phyloP scores from a whole-genome alignment of 1,139 yeast genomes.

The Debaryomyces sp. region DNA sequence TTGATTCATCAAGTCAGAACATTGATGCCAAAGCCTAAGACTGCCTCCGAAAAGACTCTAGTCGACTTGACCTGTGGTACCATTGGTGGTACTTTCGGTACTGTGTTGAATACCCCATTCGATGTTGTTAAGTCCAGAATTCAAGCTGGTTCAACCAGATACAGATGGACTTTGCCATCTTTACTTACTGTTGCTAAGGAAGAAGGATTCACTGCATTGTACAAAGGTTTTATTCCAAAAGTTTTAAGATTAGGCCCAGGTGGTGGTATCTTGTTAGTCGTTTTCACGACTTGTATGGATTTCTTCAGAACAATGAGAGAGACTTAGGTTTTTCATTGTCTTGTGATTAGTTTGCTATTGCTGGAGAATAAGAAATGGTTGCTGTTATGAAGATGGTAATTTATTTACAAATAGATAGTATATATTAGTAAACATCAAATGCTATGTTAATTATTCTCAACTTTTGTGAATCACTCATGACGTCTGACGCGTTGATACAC shows the following conservation, averaged over 20 bases:
- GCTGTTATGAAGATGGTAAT: not conserved
- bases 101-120: conserved; percentile 90
- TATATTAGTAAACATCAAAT: conserved; percentile 6
- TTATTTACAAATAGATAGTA: conserved; percentile 5
- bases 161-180: conserved; percentile 91
- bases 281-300: conserved; percentile 92
- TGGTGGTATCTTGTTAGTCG: conserved; percentile 96
- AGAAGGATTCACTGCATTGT: conserved; percentile 86
- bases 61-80: conserved; percentile 92
- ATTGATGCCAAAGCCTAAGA: conserved; percentile 76
- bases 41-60: conserved; percentile 68
- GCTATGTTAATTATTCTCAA: conserved; percentile 16
- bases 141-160: conserved; percentile 85
- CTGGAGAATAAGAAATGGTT: not conserved
- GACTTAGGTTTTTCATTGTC: conserved; percentile 11
- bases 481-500: conserved; percentile 9
- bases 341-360: not conserved
- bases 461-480: conserved; percentile 17
- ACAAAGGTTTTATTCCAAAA: conserved; percentile 96
- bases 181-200: conserved; percentile 76
- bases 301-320: conserved; percentile 74
- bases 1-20: conserved; percentile 84
- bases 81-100: conserved; percentile 96
- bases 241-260: conserved; percentile 98
- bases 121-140: conserved; percentile 98